Percentiles rank a stretch among this genome's conserved stretches.
These are phyloP conservation scores for Starmerella powellii DNA, from an alignment of 805 yeast species.

Conservation along the genomic window DNA sequence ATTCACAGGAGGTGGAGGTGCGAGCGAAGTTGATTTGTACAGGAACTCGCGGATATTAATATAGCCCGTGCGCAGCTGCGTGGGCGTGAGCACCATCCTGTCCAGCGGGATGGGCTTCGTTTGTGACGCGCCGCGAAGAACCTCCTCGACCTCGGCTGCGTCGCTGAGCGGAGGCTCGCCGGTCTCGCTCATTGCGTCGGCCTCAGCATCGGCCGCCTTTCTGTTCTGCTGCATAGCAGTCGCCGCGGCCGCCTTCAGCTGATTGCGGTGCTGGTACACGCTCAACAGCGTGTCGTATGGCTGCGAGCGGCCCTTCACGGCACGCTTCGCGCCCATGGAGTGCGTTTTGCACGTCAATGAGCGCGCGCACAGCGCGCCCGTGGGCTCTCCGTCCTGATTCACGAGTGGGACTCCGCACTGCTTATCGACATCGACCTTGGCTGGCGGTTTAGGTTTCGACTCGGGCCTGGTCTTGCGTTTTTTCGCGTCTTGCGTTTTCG, in stretches of 20 bases:
- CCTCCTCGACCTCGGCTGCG: slow-evolving; percentile 84
- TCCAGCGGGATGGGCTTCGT: slow-evolving; percentile 74
- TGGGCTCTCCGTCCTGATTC: slow-evolving; percentile 33
- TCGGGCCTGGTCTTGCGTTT: slow-evolving; percentile 16
- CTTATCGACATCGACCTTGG: slow-evolving; percentile 25
- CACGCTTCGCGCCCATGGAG: slow-evolving; percentile 95
- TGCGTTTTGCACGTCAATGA: slow-evolving; percentile 94
- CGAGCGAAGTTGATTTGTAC: slow-evolving; percentile 58
- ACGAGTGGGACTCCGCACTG: slow-evolving; percentile 87
- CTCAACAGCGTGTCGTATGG: slow-evolving; percentile 80
- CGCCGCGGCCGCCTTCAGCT: slow-evolving; percentile 53
- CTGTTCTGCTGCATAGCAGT: slow-evolving; percentile 23
- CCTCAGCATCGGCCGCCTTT: slow-evolving; percentile 27
- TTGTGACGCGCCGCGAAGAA: slow-evolving; percentile 68
- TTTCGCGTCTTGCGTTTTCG: slow-evolving; percentile 8
- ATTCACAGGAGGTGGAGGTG: slow-evolving; percentile 35
- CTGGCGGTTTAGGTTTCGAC: slow-evolving; percentile 55
- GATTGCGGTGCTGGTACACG: slow-evolving; percentile 86
- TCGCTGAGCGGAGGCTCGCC: slow-evolving; percentile 45
- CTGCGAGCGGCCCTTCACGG: slow-evolving; percentile 84
- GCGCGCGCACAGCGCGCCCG: slow-evolving; percentile 88
- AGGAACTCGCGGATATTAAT: slow-evolving; percentile 80
- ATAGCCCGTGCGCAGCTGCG: slow-evolving; percentile 53
- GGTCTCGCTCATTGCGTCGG: slow-evolving; percentile 22
- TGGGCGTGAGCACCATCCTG: slow-evolving; percentile 46